Conservation (phyloP, 352 stramenopile species). For the Globisporangium lucens region DNA sequence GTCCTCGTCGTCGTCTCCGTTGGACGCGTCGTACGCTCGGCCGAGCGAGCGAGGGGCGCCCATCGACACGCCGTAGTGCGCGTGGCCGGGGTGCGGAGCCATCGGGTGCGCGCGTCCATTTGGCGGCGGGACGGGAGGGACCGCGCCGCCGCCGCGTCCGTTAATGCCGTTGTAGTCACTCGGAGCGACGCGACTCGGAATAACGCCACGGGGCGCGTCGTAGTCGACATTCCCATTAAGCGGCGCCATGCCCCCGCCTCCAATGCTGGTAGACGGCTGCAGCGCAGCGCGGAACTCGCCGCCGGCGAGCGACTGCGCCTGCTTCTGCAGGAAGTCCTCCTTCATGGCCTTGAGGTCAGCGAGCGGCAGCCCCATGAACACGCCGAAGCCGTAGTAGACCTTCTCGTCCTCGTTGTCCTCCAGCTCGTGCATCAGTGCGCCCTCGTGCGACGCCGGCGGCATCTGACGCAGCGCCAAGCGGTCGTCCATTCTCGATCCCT, state of each 20-base stretch:
- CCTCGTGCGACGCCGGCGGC: not conserved
- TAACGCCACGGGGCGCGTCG: not conserved
- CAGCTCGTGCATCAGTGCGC: constrained; percentile 23
- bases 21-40: constrained; percentile 24
- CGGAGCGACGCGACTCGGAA: not conserved
- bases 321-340: constrained; percentile 69
- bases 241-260: not conserved
- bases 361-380: constrained; percentile 85
- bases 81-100: not conserved
- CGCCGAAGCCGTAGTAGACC: constrained; percentile 87
- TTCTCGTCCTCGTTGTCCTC: constrained; percentile 78
- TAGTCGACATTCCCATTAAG: not conserved
- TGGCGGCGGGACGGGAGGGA: constrained; percentile 2
- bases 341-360: constrained; percentile 85
- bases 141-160: not conserved
- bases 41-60: constrained; percentile 9
- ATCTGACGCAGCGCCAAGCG: constrained; percentile 16
- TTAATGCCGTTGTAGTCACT: constrained; percentile 5
- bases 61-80: not conserved
- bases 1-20: constrained; percentile 13
- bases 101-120: constrained; percentile 15
- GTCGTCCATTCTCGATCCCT: constrained; percentile 19
- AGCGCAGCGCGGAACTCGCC: constrained; percentile 20
- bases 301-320: constrained; percentile 28
- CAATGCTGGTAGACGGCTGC: constrained; percentile 4